Base-by-base conservation (phyloP, 1,139 yeast species). In the Candida gigantensis region DNA sequence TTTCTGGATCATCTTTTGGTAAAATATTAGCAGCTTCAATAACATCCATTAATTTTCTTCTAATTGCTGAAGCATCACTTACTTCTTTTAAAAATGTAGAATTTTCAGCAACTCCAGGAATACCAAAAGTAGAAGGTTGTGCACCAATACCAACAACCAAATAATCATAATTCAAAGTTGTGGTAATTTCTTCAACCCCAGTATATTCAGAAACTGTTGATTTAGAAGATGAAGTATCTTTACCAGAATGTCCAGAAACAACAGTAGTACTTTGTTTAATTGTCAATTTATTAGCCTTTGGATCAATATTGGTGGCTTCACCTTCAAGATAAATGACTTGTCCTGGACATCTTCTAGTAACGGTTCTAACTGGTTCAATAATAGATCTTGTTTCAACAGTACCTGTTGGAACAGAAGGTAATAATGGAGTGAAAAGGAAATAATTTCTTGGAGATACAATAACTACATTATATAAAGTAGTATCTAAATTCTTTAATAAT, bases 361-460 rank as follows among this genome's bases (percentile, higher is more conserved):
- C 81, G 43, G 83, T 68, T 60, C 94, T 77, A 42, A 86, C 84
- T 37, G 95, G 95, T 61, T 86, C 95, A 58, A 84, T 81, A 52
- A 90, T 89, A 32, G 96, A 87, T 64, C 95, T 87, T 58, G 80
- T 74, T 58, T 89, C 96, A 49, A 90, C 80, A 35, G 96, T 85
- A 44, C 97, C 97, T 32, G 96, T 89, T 36, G 97, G 95, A 49
- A 90, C 84, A 18, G 96, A 85, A 32, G 97, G 97, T 53, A 90
- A 76, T 59, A 90, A 72, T 8, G 97, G 97, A 32, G 97, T 89
- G 74, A 89, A 90, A 54, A 90, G 72, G 66, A 90, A 90, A 73
- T 88, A 89, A 74, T 89, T 89, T 69, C 97, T 80, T 44, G 97
- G 97, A 24, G 96, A 87, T 35, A 90, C 84, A 39, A 90, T 82